A percentile compares a stretch with the other conserved stretches of the same genome.
Evolutionary conservation across 2,329 filamentous ascomycete species (phyloP).

Genomic region (Colletotrichum australisinense): DNA sequence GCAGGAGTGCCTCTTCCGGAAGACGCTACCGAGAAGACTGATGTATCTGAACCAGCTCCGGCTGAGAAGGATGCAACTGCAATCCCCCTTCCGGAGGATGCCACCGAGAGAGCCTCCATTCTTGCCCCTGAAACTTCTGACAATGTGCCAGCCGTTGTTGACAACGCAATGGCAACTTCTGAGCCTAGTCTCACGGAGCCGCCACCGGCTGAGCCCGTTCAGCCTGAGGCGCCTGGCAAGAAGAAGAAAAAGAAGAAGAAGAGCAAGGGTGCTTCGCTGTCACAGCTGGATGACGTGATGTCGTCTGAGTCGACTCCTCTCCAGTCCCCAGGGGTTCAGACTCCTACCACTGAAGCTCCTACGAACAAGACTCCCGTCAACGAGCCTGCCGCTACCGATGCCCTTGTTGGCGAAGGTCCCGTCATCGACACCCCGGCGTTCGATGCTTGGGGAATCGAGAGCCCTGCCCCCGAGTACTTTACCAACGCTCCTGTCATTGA

Average conservation of each 20-base stretch:
- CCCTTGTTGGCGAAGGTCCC: not conserved
- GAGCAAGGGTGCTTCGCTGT: slow-evolving; percentile 16
- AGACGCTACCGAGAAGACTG: not conserved
- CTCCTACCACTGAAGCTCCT: not conserved
- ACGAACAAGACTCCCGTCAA: not conserved
- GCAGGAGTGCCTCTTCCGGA: not conserved
- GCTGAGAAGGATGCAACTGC: not conserved
- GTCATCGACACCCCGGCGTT: not conserved
- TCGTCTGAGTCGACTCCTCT: slow-evolving; percentile 13
- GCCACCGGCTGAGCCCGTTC: slow-evolving; percentile 12
- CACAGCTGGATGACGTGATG: slow-evolving; percentile 13
- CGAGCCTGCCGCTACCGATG: not conserved
- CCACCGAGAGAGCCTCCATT: not conserved
- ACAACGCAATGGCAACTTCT: not conserved
- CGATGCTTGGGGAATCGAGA: not conserved
- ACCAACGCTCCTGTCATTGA: not conserved
- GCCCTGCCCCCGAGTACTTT: not conserved
- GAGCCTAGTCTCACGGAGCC: slow-evolving; percentile 6
- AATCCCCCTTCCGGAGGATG: not conserved
- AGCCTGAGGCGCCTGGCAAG: slow-evolving; percentile 35
- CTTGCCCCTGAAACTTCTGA: not conserved
- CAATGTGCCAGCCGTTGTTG: not conserved
- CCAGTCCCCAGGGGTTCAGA: not conserved
- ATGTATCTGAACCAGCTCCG: not conserved
- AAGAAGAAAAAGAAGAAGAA: slow-evolving; percentile 42